These are phyloP conservation scores for Wallacemonas collosoma DNA, from an alignment of 208 protist species.

Conservation along the genomic window DNA sequence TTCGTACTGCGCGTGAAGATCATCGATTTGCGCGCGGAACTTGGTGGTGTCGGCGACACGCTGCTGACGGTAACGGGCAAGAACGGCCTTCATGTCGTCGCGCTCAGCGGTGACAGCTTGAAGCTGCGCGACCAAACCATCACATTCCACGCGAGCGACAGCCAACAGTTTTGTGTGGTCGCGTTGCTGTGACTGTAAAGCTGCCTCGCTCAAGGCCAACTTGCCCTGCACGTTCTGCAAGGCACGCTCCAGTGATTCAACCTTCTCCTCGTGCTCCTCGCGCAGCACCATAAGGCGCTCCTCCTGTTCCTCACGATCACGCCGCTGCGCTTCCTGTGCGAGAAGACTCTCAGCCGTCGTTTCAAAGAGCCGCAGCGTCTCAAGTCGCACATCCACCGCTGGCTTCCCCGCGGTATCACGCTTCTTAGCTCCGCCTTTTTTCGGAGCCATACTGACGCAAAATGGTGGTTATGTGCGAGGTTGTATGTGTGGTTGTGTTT, in stretches of 20 bases:
- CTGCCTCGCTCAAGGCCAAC: slow-evolving; percentile 22
- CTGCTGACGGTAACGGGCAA: slow-evolving; percentile 35
- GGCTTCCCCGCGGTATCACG: slow-evolving; percentile 35
- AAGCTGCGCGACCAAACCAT: slow-evolving; percentile 1
- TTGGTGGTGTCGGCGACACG: slow-evolving; percentile 28
- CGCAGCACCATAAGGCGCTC: slow-evolving; percentile 66
- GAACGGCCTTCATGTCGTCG: slow-evolving; percentile 41
- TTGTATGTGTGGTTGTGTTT: not conserved
- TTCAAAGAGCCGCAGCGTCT: slow-evolving; percentile 60
- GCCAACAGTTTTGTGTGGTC: slow-evolving; percentile 16
- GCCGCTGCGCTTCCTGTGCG: slow-evolving; percentile 65
- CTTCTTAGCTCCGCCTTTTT: slow-evolving; percentile 46
- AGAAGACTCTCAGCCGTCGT: slow-evolving; percentile 71
- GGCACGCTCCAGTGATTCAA: not conserved
- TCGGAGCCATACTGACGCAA: slow-evolving; percentile 27
- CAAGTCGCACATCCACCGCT: slow-evolving; percentile 54
- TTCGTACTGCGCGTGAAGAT: slow-evolving; percentile 29
- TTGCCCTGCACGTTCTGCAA: slow-evolving; percentile 43
- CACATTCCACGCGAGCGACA: slow-evolving; percentile 19
- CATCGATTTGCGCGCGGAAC: slow-evolving; percentile 41
- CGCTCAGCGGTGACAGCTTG: slow-evolving; percentile 45
- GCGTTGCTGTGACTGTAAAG: slow-evolving; percentile 4
- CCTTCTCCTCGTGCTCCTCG: slow-evolving; percentile 51
- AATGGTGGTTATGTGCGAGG: not conserved
- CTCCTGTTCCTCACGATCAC: slow-evolving; percentile 71